Evolutionary conservation across 768 basidiomycete genomes (phyloP), one percentile per base, ranked within the genome.

Genomic region (Tulasnella sp.): DNA sequence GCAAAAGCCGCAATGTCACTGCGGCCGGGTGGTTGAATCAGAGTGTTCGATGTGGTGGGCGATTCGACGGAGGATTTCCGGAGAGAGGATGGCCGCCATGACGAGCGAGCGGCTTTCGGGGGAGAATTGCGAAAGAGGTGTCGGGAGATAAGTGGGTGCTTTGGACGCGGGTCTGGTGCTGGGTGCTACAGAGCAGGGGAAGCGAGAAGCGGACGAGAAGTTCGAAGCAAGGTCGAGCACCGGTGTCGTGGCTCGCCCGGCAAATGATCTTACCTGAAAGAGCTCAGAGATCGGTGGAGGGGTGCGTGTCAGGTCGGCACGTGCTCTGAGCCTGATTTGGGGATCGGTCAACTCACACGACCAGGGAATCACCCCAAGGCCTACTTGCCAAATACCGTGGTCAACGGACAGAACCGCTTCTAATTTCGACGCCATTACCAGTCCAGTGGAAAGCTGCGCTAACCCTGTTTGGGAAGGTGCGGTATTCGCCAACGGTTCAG

Each of bases 11-110:
- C 78, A 31, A 79, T 31, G 38, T 34, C 56, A 21, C 39, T 34
- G 38, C 36, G 75, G n/a, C 19, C 44, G 56, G 9, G 56, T 19
- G 31, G 52, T 62, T 48, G 75, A 76, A 68, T 68, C 36, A 39
- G 75, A 76, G 24, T 48, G 34, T 34, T 46, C n/a, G 42, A 72
- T 34, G 39, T 79, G 78, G 40, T 56, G 71, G 38, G 78, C 78
- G 73, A 79, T 48, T 42, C 27, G 73, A 44, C 27, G 46, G 40
- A 79, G 71, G 56, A 79, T 79, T 44, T 79, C 78, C 21, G 71
- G 34, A 46, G 78, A 79, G 56, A 78, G 75, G 38, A 77, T 52
- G 58, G 48, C 34, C 48, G 38, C 36, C 76, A 58, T 71, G 31
- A 10, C 24, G 36, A 62, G 75, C 75, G 75, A 56, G 75, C 56